phyloP scores from a whole-genome alignment of 257 asterid species.

The Solanum arcanum region DNA sequence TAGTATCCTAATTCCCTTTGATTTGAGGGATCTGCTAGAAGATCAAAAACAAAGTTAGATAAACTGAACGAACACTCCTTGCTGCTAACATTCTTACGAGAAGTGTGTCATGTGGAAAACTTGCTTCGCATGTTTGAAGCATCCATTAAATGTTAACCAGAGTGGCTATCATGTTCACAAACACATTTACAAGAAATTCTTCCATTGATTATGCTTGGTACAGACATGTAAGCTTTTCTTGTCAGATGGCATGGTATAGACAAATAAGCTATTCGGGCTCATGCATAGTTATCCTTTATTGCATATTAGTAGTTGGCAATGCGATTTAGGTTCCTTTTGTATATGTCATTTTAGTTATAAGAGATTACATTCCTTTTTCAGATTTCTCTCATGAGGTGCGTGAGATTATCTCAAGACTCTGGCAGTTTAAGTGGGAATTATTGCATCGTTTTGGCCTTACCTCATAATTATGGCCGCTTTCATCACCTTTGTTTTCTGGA shows the following conservation, averaged over 20 bases:
- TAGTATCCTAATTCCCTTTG: background rate
- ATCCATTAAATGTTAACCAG: background rate
- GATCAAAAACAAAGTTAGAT: background rate
- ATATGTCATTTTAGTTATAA: background rate
- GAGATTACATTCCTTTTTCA: slow-evolving; percentile 12
- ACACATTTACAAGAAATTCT: background rate
- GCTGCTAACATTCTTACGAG: background rate
- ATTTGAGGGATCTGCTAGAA: background rate
- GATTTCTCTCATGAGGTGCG: slow-evolving; percentile 58
- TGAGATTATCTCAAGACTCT: slow-evolving; percentile 31
- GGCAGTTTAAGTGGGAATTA: slow-evolving; percentile 62
- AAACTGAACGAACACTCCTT: background rate
- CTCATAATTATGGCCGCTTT: slow-evolving; percentile 44
- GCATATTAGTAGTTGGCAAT: background rate
- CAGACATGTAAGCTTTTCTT: background rate
- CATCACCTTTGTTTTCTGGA: slow-evolving; percentile 68
- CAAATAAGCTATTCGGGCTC: background rate
- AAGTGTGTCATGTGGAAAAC: background rate
- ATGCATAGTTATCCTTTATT: background rate
- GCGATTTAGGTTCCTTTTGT: background rate
- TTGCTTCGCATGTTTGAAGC: background rate
- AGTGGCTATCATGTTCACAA: background rate
- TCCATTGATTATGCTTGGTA: background rate
- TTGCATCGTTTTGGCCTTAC: slow-evolving; percentile 59
- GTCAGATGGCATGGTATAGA: background rate